phyloP scores from a whole-genome alignment of 164 flowering plant species.

The Vitis riparia region DNA sequence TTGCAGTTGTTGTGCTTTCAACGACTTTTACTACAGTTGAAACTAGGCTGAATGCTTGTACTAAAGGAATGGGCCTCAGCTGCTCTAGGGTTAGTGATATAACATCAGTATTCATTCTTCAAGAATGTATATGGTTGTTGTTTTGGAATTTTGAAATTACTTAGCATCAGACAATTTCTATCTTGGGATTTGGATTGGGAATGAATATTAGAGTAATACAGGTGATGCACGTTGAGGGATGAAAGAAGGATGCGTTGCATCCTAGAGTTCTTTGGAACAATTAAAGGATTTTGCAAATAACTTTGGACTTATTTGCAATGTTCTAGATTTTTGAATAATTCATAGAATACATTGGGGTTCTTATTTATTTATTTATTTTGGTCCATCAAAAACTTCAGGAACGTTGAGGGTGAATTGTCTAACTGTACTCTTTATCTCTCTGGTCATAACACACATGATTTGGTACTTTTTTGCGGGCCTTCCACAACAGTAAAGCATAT shows the following conservation, averaged over 20 bases:
- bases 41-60: constrained; percentile 97
- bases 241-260: not conserved
- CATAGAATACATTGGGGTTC: no score
- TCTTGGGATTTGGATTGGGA: not conserved
- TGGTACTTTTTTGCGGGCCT: constrained; percentile 32
- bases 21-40: no score
- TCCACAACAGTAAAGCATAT: constrained; percentile 94
- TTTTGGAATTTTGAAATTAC: constrained; percentile 1
- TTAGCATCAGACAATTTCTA: not conserved
- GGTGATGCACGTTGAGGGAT: not conserved
- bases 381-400: no score
- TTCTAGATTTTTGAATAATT: no score
- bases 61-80: constrained; percentile 88
- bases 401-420: not conserved
- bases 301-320: no score
- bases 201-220: not conserved
- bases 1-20: no score
- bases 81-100: constrained; percentile 74
- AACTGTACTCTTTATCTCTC: no score
- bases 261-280: not conserved
- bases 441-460: no score
- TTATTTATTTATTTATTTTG: no score
- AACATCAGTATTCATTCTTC: not conserved
- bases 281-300: no score
- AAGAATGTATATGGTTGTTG: not conserved